Evolutionary conservation across 768 basidiomycete species (phyloP).

Genomic region (Leucosporidium yakuticum): DNA sequence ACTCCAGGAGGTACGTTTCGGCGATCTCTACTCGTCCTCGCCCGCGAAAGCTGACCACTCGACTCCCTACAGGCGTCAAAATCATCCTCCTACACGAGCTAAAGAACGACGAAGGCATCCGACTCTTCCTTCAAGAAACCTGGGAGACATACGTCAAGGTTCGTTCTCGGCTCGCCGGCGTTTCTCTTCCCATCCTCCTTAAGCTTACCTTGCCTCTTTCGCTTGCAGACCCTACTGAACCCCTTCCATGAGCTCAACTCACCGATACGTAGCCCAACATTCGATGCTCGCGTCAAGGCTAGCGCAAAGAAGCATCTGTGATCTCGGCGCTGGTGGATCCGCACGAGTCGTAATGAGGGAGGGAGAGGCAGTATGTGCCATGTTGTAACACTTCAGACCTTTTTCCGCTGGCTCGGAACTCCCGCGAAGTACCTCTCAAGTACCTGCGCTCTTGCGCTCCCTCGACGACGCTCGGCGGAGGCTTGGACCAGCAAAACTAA

Average conservation of each 20-base stretch:
- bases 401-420: neutral
- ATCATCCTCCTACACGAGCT: conserved; percentile 88
- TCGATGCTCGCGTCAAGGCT: conserved; percentile 75
- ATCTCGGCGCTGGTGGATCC: conserved; percentile 38
- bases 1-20: conserved; percentile 84
- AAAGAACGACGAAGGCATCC: conserved; percentile 96
- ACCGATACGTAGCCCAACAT: conserved; percentile 67
- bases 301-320: conserved; percentile 77
- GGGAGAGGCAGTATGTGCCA: neutral
- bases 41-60: conserved; percentile 3
- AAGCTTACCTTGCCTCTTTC: neutral
- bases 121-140: conserved; percentile 82
- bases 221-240: conserved; percentile 69
- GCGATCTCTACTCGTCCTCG: neutral
- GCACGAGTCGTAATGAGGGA: neutral
- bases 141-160: conserved; percentile 99
- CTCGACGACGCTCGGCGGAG: no score
- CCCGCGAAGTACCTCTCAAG: no score
- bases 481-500: no score
- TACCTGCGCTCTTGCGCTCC: no score
- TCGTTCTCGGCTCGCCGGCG: conserved; percentile 30
- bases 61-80: conserved; percentile 67
- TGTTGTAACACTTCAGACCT: neutral
- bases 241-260: conserved; percentile 95
- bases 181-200: neutral